Evolutionary conservation across 2,329 filamentous ascomycete species (phyloP).

Genomic region (Colletotrichum phormii): DNA sequence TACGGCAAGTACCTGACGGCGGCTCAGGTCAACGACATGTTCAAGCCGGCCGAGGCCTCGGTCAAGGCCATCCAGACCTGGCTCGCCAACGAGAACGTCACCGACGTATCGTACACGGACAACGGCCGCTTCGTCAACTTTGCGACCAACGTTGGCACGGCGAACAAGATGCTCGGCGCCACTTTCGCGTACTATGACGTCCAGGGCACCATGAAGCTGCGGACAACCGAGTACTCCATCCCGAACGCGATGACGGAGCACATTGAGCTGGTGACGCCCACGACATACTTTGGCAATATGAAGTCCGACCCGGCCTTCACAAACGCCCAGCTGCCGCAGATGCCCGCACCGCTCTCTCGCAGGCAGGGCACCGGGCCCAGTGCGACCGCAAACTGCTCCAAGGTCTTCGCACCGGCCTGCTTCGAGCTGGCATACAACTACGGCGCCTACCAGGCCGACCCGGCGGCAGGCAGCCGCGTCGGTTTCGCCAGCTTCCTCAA

Average conservation of each 20-base stretch:
- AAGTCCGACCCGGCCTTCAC: constrained; percentile 29
- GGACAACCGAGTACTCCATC: constrained; percentile 43
- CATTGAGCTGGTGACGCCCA: constrained; percentile 59
- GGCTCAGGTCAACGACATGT: constrained; percentile 41
- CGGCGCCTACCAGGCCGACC: constrained; percentile 56
- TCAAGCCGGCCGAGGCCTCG: constrained; percentile 39
- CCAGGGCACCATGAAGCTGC: constrained; percentile 49
- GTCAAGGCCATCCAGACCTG: constrained; percentile 40
- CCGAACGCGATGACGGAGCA: constrained; percentile 48
- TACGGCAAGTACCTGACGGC: constrained; percentile 43
- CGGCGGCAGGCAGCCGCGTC: constrained; percentile 57
- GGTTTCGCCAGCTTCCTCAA: constrained; percentile 65
- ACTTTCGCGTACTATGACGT: constrained; percentile 55
- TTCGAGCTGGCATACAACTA: constrained; percentile 62
- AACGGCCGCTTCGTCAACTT: constrained; percentile 46
- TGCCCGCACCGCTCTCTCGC: constrained; percentile 2
- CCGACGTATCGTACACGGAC: constrained; percentile 35
- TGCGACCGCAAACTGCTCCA: constrained; percentile 42
- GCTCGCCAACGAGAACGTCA: constrained; percentile 38
- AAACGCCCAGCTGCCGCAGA: constrained; percentile 8
- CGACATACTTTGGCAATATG: constrained; percentile 56
- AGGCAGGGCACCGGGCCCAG: constrained; percentile 35
- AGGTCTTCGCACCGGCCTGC: constrained; percentile 58
- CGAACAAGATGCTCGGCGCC: constrained; percentile 54
- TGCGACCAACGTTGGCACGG: constrained; percentile 47